Conservation (phyloP, 345 rosid genomes). For the Dipteronia dyeriana region DNA sequence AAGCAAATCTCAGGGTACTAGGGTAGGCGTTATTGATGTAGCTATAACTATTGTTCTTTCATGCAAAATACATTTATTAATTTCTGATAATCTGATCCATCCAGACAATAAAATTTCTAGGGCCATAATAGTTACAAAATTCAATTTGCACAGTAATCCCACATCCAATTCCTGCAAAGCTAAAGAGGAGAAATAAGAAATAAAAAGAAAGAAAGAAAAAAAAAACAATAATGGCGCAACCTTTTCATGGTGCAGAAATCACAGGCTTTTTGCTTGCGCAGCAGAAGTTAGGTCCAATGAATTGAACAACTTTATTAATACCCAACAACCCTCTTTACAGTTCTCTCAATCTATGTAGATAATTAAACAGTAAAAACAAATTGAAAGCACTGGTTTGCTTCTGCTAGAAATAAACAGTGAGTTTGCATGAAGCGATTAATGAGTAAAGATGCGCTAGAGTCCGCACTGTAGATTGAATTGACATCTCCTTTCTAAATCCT, state of each 20-base stretch:
- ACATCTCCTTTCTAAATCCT: conserved; percentile 30
- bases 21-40: neutral
- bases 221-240: conserved; percentile 14
- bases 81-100: neutral
- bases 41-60: neutral
- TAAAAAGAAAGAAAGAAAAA: neutral
- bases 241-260: conserved; percentile 22
- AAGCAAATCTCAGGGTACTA: neutral
- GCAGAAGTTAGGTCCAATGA: neutral
- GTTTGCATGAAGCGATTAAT: neutral
- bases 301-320: neutral
- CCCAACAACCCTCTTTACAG: conserved; percentile 30
- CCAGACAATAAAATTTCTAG: neutral
- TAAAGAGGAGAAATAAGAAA: neutral
- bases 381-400: neutral
- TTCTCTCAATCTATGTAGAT: neutral
- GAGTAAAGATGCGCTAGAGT: conserved; percentile 15
- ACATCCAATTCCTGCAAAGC: neutral
- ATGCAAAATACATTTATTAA: conserved; percentile 7
- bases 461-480: conserved; percentile 18
- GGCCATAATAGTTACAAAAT: neutral
- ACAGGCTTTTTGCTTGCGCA: conserved; percentile 22
- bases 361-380: neutral
- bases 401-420: neutral
- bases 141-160: conserved; percentile 1